Evolutionary conservation across 495 filamentous ascomycete species (phyloP).

Genomic region (Thozetella sp.): DNA sequence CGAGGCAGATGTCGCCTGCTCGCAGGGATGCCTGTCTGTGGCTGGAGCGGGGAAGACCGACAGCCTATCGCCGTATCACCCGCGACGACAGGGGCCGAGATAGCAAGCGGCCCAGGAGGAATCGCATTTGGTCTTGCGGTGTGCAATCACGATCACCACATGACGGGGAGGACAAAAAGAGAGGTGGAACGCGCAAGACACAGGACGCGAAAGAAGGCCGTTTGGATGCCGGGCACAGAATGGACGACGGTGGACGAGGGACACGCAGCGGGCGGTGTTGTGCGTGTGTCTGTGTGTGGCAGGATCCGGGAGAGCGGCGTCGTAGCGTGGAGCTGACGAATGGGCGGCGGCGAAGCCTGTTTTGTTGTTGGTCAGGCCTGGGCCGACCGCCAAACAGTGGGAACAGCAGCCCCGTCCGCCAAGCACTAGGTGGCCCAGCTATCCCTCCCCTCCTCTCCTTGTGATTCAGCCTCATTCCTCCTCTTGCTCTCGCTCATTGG

Average conservation of each 20-base stretch:
- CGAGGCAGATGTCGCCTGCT: too few relatives aligned
- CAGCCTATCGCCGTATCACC: not conserved
- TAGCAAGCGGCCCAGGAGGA: conserved; percentile 17
- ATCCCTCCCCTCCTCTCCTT: conserved; percentile 11
- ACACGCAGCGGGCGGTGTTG: conserved; percentile 14
- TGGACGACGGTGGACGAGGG: conserved; percentile 4
- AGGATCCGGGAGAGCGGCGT: too few relatives aligned
- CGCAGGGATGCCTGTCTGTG: too few relatives aligned
- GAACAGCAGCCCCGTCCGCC: conserved; percentile 2
- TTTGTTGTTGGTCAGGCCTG: conserved; percentile 1
- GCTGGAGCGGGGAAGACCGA: not conserved
- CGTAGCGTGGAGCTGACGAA: too few relatives aligned
- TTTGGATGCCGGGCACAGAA: not conserved
- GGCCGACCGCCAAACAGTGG: conserved; percentile 4
- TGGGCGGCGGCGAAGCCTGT: not conserved
- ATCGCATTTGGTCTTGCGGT: conserved; percentile 11
- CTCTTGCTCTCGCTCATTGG: conserved; percentile 4
- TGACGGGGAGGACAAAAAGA: not conserved
- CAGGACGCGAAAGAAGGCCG: too few relatives aligned
- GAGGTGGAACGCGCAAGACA: not conserved
- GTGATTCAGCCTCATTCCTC: conserved; percentile 33
- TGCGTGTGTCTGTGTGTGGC: too few relatives aligned
- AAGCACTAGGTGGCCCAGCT: conserved; percentile 10
- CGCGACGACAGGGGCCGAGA: not conserved
- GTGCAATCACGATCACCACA: not conserved